Evolutionary conservation across 2,329 filamentous ascomycete genomes (phyloP).

Genomic region (Cercospora sojina): DNA sequence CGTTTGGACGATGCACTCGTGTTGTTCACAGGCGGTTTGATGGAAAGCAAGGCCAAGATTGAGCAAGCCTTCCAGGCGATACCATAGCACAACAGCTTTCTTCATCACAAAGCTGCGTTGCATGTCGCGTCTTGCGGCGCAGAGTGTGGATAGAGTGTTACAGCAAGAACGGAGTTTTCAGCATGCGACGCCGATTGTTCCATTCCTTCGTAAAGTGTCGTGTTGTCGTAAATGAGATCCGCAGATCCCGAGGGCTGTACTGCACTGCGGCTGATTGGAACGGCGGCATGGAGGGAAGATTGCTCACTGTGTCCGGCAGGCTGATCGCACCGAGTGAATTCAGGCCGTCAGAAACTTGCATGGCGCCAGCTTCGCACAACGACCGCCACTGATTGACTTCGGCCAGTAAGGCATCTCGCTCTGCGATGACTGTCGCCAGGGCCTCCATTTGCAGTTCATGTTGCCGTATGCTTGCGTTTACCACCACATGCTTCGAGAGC

Average conservation of each 20-base stretch:
- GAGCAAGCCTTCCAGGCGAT: constrained; percentile 21
- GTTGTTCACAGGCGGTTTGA: constrained; percentile 23
- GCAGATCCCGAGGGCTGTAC: neutral
- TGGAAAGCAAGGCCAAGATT: constrained; percentile 27
- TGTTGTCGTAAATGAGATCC: neutral
- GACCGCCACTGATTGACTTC: neutral
- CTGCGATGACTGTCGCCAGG: constrained; percentile 2
- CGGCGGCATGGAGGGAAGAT: neutral
- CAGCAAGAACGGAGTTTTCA: neutral
- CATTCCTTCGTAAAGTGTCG: neutral
- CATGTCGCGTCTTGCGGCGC: neutral
- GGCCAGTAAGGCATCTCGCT: constrained; percentile 7
- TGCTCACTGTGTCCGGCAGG: neutral
- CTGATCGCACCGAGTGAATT: neutral
- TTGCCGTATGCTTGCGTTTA: constrained; percentile 19
- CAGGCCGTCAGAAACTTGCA: neutral
- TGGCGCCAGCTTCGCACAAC: neutral
- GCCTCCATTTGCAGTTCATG: constrained; percentile 9
- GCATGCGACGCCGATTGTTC: neutral
- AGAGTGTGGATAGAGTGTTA: neutral
- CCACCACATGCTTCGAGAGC: constrained; percentile 24
- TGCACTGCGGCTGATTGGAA: neutral
- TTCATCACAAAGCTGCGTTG: neutral
- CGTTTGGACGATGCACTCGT: constrained; percentile 24
- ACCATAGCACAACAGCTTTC: neutral